Evolutionary conservation across 306 rosid genomes (phyloP), one percentile per base, ranked within the genome.

Genomic region (Aeschynomene evenia): DNA sequence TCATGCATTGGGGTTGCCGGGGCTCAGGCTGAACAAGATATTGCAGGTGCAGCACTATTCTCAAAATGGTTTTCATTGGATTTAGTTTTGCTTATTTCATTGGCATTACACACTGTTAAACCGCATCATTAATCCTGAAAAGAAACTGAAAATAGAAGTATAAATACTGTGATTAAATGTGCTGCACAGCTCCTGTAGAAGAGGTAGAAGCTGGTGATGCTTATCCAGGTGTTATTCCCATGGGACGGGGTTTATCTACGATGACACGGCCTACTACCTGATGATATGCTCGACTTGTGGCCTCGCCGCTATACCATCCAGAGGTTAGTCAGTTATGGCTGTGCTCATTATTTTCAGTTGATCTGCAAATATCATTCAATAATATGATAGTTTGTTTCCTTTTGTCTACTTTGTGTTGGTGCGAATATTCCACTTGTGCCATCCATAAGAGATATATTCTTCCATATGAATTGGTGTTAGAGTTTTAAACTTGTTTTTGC

Each of bases 251-350:
- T 72, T 87, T 91, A 83, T 91, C 99, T 22, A 91, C 99, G 24
- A 89, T 94, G 96, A 91, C 99, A 21, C 77, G 97, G 51, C 99
- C 97, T 43, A 94, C 97, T 33, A 85, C 97, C 78, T 94, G 81
- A 90, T 59, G 63, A 43, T 63, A 70, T 42, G 29, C 54, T 74
- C 49, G 72, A 45, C 20, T 54, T 39, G 55, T 70, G 72, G 70
- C 59, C 45, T 51, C 36, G 36, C 63, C 37, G 74, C 65, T 51
- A 49, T 28, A 45, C 43, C 65, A 59, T 55, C 66, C 20, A 33
- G 31, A 70, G 81, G 86, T 79, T 66, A 64, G 84, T 48, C 26
- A 36, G 5, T 61, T 15, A 7, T 51, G 56, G 7, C 42, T 42
- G 13, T 46, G 8, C 16, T n/a, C n/a, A n/a, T n/a, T 34, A 13